phyloP scores from a whole-genome alignment of 129 eudicot species.

The Oenanthe sinensis region DNA sequence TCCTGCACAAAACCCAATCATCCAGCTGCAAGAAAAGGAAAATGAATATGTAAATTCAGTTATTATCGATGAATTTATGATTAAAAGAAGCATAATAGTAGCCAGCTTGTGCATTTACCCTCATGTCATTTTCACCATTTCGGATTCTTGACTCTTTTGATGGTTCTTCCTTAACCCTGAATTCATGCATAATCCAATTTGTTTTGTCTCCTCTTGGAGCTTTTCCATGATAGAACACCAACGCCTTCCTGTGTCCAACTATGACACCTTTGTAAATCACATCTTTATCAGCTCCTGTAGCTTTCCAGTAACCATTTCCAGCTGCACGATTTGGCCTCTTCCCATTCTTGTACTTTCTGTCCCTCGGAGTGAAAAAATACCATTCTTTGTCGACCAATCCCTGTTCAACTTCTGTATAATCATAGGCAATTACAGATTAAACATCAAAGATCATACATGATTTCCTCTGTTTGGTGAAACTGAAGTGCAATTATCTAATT shows the following conservation, averaged over 20 bases:
- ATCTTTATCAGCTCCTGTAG: slow-evolving; percentile 6
- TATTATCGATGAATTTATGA: not conserved
- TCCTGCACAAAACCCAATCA: slow-evolving; percentile 10
- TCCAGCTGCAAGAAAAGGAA: slow-evolving; percentile 7
- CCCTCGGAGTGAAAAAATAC: slow-evolving; percentile 9
- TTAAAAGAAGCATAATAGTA: not conserved
- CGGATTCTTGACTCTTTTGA: not conserved
- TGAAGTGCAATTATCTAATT: too few relatives aligned
- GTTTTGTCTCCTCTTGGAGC: slow-evolving; percentile 10
- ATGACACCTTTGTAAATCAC: not conserved
- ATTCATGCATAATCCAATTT: slow-evolving; percentile 8
- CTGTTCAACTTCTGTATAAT: not conserved
- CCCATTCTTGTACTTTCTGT: slow-evolving; percentile 3
- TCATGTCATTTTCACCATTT: not conserved
- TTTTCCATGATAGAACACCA: slow-evolving; percentile 9
- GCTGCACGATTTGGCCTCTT: slow-evolving; percentile 6
- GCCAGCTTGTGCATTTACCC: not conserved
- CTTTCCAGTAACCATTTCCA: slow-evolving; percentile 10
- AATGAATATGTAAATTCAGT: not conserved
- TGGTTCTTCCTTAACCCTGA: not conserved
- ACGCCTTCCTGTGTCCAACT: slow-evolving; percentile 8
- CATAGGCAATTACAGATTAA: not conserved
- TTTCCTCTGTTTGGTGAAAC: not conserved
- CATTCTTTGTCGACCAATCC: slow-evolving; percentile 4
- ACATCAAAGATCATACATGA: not conserved